Evolutionary conservation across 2,329 filamentous ascomycete species (phyloP).

Genomic region (Zalaria sp.): DNA sequence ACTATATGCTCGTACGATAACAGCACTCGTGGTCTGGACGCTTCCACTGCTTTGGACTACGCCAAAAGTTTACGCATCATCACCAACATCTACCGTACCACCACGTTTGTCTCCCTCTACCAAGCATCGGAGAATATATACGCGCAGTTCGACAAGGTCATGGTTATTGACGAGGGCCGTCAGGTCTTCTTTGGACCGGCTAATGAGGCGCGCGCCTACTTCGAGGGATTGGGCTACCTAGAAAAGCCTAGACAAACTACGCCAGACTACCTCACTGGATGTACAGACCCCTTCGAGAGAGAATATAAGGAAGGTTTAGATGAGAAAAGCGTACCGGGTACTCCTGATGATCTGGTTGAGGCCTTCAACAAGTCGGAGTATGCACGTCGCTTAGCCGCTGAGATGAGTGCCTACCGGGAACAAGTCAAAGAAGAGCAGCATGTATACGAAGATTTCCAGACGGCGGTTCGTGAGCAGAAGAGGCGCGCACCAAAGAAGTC

Average conservation of each 20-base stretch:
- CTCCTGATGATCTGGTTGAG: constrained; percentile 49
- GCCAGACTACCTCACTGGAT: constrained; percentile 68
- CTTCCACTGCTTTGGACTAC: constrained; percentile 35
- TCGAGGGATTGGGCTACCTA: constrained; percentile 62
- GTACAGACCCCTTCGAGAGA: constrained; percentile 72
- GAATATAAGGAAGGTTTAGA: constrained; percentile 57
- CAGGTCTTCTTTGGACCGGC: constrained; percentile 65
- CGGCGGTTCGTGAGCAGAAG: constrained; percentile 66
- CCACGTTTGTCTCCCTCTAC: constrained; percentile 76
- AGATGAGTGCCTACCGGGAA: constrained; percentile 58
- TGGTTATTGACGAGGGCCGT: constrained; percentile 63
- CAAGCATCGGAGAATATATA: constrained; percentile 59
- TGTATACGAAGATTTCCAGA: constrained; percentile 60
- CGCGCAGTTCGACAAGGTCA: constrained; percentile 64
- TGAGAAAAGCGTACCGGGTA: constrained; percentile 52
- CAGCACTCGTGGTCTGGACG: constrained; percentile 32
- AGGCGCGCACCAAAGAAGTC: constrained; percentile 58
- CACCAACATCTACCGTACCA: constrained; percentile 71
- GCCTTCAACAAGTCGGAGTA: constrained; percentile 56
- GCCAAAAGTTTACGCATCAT: constrained; percentile 38
- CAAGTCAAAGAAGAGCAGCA: constrained; percentile 49
- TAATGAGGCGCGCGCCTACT: constrained; percentile 55
- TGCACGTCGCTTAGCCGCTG: constrained; percentile 41
- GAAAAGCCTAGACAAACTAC: constrained; percentile 66
- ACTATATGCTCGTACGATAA: constrained; percentile 30